phyloP scores from a whole-genome alignment of 2,329 filamentous ascomycete genomes.

The Pseudofabraea citricarpa region DNA sequence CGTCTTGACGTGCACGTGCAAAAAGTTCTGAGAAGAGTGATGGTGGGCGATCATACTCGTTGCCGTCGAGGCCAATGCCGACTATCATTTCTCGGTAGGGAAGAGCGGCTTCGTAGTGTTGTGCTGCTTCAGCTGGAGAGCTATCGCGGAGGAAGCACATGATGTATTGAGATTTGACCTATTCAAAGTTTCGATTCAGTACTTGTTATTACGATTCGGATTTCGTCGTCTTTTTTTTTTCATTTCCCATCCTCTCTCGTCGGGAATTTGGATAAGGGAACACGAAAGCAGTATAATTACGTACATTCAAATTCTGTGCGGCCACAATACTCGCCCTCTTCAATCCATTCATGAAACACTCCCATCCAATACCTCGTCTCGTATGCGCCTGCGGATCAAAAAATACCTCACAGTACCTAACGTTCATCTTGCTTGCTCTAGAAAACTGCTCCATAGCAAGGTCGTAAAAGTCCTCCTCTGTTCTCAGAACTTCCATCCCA shows the following conservation, averaged over 20 bases:
- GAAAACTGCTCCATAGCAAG: constrained; percentile 66
- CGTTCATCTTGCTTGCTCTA: constrained; percentile 54
- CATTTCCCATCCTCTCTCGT: no score
- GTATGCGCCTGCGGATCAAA: constrained; percentile 74
- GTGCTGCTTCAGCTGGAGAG: constrained; percentile 48
- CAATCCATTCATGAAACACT: constrained; percentile 58
- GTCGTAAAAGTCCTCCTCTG: constrained; percentile 60
- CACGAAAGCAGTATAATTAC: constrained; percentile 12
- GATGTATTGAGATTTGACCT: constrained; percentile 48
- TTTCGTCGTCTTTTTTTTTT: no score
- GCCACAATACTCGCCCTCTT: constrained; percentile 52
- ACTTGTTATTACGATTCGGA: no score
- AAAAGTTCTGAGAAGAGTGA: constrained; percentile 57
- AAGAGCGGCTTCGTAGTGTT: constrained; percentile 35
- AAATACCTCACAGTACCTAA: constrained; percentile 69
- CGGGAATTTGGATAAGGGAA: no score
- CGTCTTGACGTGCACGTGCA: constrained; percentile 40
- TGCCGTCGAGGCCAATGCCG: constrained; percentile 62
- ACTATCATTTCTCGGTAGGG: constrained; percentile 26
- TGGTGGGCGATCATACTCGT: constrained; percentile 47
- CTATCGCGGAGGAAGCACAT: constrained; percentile 68
- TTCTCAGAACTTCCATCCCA: constrained; percentile 62
- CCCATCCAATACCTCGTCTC: constrained; percentile 54
- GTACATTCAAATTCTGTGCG: constrained; percentile 53
- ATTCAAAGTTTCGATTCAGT: not conserved